Conservation (phyloP, 2,329 filamentous ascomycete species). For the Arachnopeziza araneosa region DNA sequence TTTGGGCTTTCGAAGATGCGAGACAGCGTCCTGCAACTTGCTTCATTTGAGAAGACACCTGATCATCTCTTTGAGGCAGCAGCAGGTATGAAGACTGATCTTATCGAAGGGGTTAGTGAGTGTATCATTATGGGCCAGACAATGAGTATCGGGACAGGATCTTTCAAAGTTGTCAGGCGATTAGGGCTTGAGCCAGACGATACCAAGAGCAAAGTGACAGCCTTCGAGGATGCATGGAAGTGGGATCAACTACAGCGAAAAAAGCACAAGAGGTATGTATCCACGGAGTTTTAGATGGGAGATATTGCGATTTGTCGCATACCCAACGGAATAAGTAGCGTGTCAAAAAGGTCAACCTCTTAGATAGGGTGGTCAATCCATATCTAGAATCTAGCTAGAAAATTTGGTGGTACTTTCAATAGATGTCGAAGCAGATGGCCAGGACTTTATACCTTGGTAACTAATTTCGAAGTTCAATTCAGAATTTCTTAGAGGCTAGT, state of each 20-base stretch:
- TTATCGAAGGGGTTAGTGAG: slow-evolving; percentile 89
- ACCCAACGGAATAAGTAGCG: no score
- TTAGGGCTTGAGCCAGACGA: slow-evolving; percentile 60
- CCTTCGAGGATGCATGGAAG: slow-evolving; percentile 67
- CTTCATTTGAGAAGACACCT: slow-evolving; percentile 95
- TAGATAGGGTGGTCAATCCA: no score
- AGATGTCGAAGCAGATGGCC: no score
- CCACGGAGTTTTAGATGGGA: background rate
- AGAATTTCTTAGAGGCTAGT: no score
- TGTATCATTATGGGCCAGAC: slow-evolving; percentile 98
- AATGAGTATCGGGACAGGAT: slow-evolving; percentile 84
- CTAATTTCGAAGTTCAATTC: no score
- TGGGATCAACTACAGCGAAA: slow-evolving; percentile 27
- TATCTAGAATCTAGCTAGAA: no score
- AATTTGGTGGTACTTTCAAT: no score
- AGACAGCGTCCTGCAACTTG: slow-evolving; percentile 87
- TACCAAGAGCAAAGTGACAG: slow-evolving; percentile 45
- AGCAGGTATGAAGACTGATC: slow-evolving; percentile 83
- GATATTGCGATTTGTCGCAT: background rate
- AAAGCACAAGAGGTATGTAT: slow-evolving; percentile 8
- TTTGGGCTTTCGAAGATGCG: slow-evolving; percentile 97
- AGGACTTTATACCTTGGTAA: no score
- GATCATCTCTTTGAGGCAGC: slow-evolving; percentile 96
- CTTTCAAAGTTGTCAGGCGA: slow-evolving; percentile 80
- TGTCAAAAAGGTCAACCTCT: no score